phyloP scores from a whole-genome alignment of 805 yeast genomes.

The Starmera amethionina region DNA sequence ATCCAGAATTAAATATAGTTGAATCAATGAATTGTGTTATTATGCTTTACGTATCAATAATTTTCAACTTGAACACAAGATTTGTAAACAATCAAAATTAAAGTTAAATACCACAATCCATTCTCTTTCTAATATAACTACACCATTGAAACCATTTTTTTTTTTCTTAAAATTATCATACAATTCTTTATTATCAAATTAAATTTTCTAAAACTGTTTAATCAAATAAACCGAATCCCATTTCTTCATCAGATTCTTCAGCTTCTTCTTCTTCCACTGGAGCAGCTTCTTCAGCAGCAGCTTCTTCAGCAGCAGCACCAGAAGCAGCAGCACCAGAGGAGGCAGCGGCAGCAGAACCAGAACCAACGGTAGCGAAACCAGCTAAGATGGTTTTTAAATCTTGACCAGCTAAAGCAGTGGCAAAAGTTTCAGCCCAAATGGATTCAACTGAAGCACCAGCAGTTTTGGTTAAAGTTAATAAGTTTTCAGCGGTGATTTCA shows the following conservation, averaged over 20 bases:
- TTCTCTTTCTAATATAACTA: too few relatives aligned
- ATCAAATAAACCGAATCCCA: slow-evolving; percentile 91
- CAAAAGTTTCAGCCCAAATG: slow-evolving; percentile 76
- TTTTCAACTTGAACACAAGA: too few relatives aligned
- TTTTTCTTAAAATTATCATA: too few relatives aligned
- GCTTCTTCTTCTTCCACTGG: slow-evolving; percentile 40
- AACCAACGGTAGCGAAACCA: slow-evolving; percentile 42
- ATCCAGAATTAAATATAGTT: too few relatives aligned
- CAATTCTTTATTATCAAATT: too few relatives aligned
- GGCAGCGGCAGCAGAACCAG: slow-evolving; percentile 41
- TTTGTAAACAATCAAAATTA: too few relatives aligned
- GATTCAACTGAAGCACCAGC: slow-evolving; percentile 69
- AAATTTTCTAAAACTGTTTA: slow-evolving; percentile 26
- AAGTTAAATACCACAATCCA: too few relatives aligned
- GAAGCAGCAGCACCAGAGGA: slow-evolving; percentile 37
- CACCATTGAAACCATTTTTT: too few relatives aligned
- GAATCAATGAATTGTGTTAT: too few relatives aligned
- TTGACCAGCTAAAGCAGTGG: slow-evolving; percentile 76
- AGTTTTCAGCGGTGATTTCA: slow-evolving; percentile 82
- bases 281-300: slow-evolving; percentile 47
- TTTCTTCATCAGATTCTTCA: slow-evolving; percentile 73
- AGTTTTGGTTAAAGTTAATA: slow-evolving; percentile 59
- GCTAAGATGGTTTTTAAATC: slow-evolving; percentile 60
- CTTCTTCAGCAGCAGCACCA: slow-evolving; percentile 42
- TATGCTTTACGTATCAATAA: too few relatives aligned